phyloP scores from a whole-genome alignment of 257 asterid genomes.

The Mentha longifolia region DNA sequence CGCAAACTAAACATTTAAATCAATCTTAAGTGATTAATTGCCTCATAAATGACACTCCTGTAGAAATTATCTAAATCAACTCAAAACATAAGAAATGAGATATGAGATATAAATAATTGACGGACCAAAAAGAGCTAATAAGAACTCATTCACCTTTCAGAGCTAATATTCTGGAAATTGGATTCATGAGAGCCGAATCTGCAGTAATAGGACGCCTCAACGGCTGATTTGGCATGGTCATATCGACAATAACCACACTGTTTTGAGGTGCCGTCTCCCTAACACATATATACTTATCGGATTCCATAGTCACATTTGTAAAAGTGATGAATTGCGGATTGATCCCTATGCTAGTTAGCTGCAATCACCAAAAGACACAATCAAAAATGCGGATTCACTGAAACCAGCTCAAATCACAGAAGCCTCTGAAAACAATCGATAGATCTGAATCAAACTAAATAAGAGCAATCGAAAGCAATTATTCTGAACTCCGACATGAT shows the following conservation, averaged over 20 bases:
- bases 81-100: slow-evolving; percentile 7
- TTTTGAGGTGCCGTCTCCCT: slow-evolving; percentile 99
- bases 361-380: slow-evolving; percentile 53
- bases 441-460: slow-evolving; percentile 38
- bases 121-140: background rate
- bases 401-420: slow-evolving; percentile 31
- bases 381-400: slow-evolving; percentile 40
- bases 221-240: slow-evolving; percentile 98
- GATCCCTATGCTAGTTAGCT: slow-evolving; percentile 98
- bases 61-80: background rate
- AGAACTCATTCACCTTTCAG: slow-evolving; percentile 63
- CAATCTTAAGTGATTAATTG: background rate
- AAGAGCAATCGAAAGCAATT: slow-evolving; percentile 4
- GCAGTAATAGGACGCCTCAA: slow-evolving; percentile 98
- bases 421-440: slow-evolving; percentile 28
- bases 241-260: slow-evolving; percentile 93
- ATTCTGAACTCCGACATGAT: slow-evolving; percentile 17
- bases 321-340: slow-evolving; percentile 93
- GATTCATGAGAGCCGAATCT: slow-evolving; percentile 99
- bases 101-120: background rate
- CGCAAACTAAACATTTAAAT: background rate
- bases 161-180: slow-evolving; percentile 83
- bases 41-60: slow-evolving; percentile 8
- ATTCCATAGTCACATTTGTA: slow-evolving; percentile 98
- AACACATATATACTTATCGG: slow-evolving; percentile 93